Evolutionary conservation across 768 basidiomycete genomes (phyloP).

Genomic region (Hypholoma fasciculare): DNA sequence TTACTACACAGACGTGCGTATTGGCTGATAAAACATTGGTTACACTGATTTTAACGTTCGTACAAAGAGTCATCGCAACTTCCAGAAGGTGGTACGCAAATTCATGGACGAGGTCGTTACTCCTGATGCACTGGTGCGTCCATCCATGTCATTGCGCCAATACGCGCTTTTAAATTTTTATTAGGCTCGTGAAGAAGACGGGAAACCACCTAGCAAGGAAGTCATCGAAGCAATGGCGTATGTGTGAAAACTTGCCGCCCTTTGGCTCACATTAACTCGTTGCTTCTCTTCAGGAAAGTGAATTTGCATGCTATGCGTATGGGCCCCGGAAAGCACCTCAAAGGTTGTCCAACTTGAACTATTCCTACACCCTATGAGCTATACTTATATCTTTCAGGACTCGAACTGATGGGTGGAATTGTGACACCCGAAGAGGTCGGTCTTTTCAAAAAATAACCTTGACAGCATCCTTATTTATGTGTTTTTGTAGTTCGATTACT

Average conservation of each 20-base stretch:
- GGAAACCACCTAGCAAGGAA: slow-evolving; percentile 79
- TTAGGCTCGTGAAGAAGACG: slow-evolving; percentile 79
- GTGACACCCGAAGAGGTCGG: slow-evolving; percentile 75
- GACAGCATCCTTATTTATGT: not conserved
- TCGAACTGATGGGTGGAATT: slow-evolving; percentile 74
- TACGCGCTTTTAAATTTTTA: slow-evolving; percentile 30
- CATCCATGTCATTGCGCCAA: not conserved
- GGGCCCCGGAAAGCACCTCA: slow-evolving; percentile 90
- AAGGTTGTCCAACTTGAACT: slow-evolving; percentile 29
- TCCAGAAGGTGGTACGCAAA: slow-evolving; percentile 65
- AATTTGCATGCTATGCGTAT: slow-evolving; percentile 90
- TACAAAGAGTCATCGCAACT: slow-evolving; percentile 54
- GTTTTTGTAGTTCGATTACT: slow-evolving; percentile 73
- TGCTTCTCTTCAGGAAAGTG: slow-evolving; percentile 41
- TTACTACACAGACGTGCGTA: slow-evolving; percentile 70
- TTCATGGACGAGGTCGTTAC: slow-evolving; percentile 73
- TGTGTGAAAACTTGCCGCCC: slow-evolving; percentile 17
- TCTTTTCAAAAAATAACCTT: not conserved
- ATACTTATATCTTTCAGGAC: slow-evolving; percentile 37
- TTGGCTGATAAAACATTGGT: not conserved
- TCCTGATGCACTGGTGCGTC: slow-evolving; percentile 49
- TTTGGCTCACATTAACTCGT: not conserved
- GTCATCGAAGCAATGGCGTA: slow-evolving; percentile 78
- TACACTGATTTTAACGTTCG: no score
- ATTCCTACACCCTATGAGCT: not conserved